These are phyloP conservation scores for Beauveria sp. DNA, from an alignment of 2,329 filamentous ascomycete species.

Conservation along the genomic window DNA sequence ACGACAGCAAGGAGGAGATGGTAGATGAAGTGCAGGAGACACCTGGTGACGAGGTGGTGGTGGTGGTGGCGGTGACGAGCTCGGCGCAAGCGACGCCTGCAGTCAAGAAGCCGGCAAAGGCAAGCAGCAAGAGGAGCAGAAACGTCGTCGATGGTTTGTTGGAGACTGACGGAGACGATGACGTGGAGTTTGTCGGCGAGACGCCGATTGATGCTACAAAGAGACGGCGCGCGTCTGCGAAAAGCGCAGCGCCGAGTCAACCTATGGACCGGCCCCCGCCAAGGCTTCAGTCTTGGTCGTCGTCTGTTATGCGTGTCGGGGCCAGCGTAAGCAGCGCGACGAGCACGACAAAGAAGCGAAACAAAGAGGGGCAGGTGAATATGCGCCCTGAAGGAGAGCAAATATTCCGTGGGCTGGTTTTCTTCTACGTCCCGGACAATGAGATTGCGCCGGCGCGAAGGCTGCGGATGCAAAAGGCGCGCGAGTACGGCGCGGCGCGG, in stretches of 20 bases:
- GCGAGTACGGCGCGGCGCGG: conserved; percentile 70
- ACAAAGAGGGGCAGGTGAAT: conserved; percentile 38
- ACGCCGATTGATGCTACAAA: background rate
- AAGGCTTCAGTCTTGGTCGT: background rate
- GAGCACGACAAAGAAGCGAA: conserved; percentile 30
- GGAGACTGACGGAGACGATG: background rate
- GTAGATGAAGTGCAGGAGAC: background rate
- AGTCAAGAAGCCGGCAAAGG: background rate
- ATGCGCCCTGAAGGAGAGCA: conserved; percentile 43
- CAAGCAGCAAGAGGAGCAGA: background rate
- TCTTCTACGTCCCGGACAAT: conserved; percentile 77
- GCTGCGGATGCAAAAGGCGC: conserved; percentile 65
- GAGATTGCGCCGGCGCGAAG: conserved; percentile 61
- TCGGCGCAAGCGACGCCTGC: background rate
- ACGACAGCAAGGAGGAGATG: too few species aligned
- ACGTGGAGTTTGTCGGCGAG: conserved; percentile 3
- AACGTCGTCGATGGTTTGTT: background rate
- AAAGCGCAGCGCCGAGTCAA: background rate
- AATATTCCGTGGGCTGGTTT: conserved; percentile 53
- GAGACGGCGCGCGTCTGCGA: conserved; percentile 1
- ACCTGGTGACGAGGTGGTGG: background rate
- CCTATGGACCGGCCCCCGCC: background rate
- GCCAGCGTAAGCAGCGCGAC: too few species aligned
- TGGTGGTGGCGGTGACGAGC: background rate
- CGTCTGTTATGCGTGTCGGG: background rate